Percentiles rank a stretch among this genome's conserved stretches.
phyloP scores from a whole-genome alignment of 345 rosid species.

The Citrus cavaleriei region DNA sequence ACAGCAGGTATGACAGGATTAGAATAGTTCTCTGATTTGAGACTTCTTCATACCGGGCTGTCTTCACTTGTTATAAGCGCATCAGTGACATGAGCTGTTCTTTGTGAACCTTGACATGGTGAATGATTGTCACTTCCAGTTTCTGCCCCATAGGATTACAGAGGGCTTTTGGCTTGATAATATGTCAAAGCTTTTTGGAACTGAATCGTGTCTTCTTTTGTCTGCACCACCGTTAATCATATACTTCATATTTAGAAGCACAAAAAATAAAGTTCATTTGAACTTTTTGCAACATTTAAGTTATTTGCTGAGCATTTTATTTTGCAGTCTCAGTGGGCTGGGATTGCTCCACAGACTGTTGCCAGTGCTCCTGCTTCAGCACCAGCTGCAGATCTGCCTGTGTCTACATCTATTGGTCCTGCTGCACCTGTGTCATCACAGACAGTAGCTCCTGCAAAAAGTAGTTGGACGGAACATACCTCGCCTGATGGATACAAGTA shows the following conservation, averaged over 20 bases:
- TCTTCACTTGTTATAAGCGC: neutral
- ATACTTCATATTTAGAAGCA: neutral
- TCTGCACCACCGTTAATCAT: neutral
- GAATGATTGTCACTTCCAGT: neutral
- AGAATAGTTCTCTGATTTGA: neutral
- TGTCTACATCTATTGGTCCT: conserved; percentile 36
- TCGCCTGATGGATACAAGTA: conserved; percentile 98
- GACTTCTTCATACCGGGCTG: neutral
- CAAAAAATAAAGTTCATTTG: neutral
- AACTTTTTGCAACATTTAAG: neutral
- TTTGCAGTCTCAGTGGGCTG: conserved; percentile 56
- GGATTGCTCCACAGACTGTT: conserved; percentile 40
- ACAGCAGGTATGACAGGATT: conserved; percentile 58
- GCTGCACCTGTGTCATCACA: conserved; percentile 34
- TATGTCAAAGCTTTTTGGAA: neutral
- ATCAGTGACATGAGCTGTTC: neutral
- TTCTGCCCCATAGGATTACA: neutral
- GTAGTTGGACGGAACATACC: conserved; percentile 95
- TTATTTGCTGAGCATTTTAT: conserved; percentile 9
- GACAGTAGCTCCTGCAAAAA: conserved; percentile 44
- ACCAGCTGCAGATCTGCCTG: conserved; percentile 42
- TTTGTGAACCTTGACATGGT: neutral
- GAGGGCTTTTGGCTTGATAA: neutral
- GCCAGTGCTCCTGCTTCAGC: conserved; percentile 39
- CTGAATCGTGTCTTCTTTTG: neutral